Evolutionary conservation across 148 eudicot genomes (phyloP).

Genomic region (Arbutus unedo): DNA sequence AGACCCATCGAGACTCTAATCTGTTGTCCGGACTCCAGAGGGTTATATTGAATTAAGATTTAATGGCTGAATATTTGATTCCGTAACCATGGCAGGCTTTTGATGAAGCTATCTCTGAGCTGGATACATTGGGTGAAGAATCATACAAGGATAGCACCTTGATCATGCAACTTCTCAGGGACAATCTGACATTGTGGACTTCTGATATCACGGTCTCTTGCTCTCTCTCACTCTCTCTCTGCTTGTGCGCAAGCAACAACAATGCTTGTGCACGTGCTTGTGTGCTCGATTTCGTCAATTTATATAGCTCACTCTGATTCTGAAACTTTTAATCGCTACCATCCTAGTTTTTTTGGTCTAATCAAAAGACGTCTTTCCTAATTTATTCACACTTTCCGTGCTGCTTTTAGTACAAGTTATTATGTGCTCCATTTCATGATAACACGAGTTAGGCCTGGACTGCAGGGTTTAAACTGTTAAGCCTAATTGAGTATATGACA

Average conservation of each 20-base stretch:
- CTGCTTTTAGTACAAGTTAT: not conserved
- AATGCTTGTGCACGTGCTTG: no score
- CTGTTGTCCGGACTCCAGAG: not conserved
- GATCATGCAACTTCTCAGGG: constrained; percentile 85
- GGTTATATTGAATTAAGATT: not conserved
- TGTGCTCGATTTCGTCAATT: no score
- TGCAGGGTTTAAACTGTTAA: not conserved
- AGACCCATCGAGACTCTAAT: not conserved
- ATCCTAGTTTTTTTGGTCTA: not conserved
- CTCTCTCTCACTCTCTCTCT: constrained; percentile 10
- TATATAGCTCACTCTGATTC: no score
- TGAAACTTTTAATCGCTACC: not conserved
- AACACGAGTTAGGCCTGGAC: not conserved
- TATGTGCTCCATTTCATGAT: not conserved
- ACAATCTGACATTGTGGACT: constrained; percentile 77
- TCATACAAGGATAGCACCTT: constrained; percentile 84
- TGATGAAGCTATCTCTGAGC: constrained; percentile 73
- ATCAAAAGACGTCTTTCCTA: not conserved
- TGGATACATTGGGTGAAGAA: constrained; percentile 76
- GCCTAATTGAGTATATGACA: not conserved
- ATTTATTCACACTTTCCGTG: not conserved
- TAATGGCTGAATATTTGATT: not conserved
- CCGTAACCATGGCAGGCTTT: constrained; percentile 42
- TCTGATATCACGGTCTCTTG: constrained; percentile 54
- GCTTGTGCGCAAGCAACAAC: no score